Evolutionary conservation across 2,329 filamentous ascomycete species (phyloP).

Genomic region (Aspergillus chevalieri): DNA sequence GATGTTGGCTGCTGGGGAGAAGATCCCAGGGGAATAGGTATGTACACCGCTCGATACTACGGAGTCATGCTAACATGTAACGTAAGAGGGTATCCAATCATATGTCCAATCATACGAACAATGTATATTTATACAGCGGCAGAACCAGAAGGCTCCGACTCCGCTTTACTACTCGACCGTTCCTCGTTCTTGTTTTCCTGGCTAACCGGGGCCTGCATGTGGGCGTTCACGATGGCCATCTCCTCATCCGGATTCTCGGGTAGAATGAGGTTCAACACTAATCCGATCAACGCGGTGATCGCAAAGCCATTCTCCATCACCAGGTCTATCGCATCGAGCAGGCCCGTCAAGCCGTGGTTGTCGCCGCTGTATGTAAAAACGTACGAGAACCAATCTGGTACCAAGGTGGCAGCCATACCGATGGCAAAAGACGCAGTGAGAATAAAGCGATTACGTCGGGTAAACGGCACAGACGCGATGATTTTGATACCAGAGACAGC

Average conservation of each 20-base stretch:
- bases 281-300: constrained; percentile 65
- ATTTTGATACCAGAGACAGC: constrained; percentile 62
- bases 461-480: constrained; percentile 57
- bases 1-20: constrained; percentile 30
- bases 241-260: constrained; percentile 70
- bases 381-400: constrained; percentile 44
- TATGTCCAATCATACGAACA: background rate
- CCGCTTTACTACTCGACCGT: background rate
- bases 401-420: constrained; percentile 50
- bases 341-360: constrained; percentile 64
- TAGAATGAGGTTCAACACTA: constrained; percentile 67
- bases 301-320: constrained; percentile 60
- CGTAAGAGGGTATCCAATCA: background rate
- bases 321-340: constrained; percentile 50
- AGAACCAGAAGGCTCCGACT: background rate
- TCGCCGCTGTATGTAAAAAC: constrained; percentile 41
- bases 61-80: background rate
- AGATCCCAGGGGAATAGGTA: constrained; percentile 17
- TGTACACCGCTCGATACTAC: background rate
- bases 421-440: constrained; percentile 56
- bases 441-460: constrained; percentile 60
- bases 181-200: background rate
- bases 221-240: constrained; percentile 25
- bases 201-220: constrained; percentile 14
- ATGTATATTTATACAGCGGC: constrained; percentile 1